A percentile compares a stretch with the other conserved stretches of the same genome.
Evolutionary conservation across 2,329 filamentous ascomycete species (phyloP).

Genomic region (Diaporthe humulicola): DNA sequence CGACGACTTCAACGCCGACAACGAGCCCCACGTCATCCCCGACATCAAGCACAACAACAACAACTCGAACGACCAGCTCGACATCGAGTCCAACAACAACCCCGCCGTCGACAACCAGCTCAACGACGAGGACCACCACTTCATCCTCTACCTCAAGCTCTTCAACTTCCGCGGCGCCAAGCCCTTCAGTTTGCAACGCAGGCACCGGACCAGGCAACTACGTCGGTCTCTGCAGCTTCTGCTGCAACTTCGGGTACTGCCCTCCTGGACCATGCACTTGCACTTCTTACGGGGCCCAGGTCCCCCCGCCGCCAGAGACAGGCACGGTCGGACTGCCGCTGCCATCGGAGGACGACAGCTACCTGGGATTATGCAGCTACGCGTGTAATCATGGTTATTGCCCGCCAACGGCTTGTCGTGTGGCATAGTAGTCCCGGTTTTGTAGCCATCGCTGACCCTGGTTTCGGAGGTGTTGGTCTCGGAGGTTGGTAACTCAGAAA

Average conservation of each 20-base stretch:
- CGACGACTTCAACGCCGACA: conserved; percentile 15
- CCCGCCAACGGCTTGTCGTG: conserved; percentile 34
- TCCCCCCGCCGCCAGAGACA: conserved; percentile 25
- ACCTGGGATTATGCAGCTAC: conserved; percentile 35
- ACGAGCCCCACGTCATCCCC: not conserved
- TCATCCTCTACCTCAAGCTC: not conserved
- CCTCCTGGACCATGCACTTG: conserved; percentile 41
- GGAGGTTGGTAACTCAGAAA: no score
- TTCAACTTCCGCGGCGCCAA: not conserved
- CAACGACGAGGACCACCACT: not conserved
- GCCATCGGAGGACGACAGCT: conserved; percentile 31
- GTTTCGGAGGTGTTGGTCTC: accelerated
- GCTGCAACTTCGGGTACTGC: conserved; percentile 41
- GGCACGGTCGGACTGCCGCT: conserved; percentile 26
- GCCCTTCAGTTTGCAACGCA: conserved; percentile 3
- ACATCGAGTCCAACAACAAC: not conserved
- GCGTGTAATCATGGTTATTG: conserved; percentile 39
- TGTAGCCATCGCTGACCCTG: not conserved
- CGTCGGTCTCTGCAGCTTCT: conserved; percentile 40
- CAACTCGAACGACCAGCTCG: not conserved
- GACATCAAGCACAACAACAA: not conserved
- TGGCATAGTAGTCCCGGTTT: not conserved
- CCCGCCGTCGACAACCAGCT: conserved; percentile 7
- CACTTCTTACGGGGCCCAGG: conserved; percentile 33
- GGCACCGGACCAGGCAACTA: conserved; percentile 37